These are phyloP conservation scores for Rhizoctonia solani DNA, from an alignment of 1,284 basidiomycete species.

Conservation along the genomic window DNA sequence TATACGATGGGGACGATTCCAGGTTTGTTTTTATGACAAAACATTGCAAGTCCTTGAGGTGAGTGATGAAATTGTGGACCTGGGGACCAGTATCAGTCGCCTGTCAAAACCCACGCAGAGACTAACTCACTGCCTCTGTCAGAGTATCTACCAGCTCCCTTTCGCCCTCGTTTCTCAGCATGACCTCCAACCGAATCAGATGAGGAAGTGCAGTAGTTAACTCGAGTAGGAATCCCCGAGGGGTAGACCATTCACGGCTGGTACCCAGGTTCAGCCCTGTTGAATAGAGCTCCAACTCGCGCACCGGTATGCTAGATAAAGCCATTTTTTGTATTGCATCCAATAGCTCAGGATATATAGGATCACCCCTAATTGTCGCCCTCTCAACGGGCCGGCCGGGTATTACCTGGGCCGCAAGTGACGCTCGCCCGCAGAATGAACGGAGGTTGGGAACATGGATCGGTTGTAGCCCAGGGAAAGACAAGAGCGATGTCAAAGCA, in stretches of 20 bases:
- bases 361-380: conserved; percentile 13
- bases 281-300: conserved; percentile 17
- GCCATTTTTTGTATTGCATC: conserved; percentile 27
- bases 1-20: conserved; percentile 1
- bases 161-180: conserved; percentile 22
- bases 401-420: conserved; percentile 27
- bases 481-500: conserved; percentile 4
- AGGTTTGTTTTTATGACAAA: conserved; percentile 12
- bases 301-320: neutral
- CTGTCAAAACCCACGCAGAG: neutral
- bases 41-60: conserved; percentile 23
- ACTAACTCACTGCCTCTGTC: conserved; percentile 9
- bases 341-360: conserved; percentile 23
- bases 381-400: conserved; percentile 23
- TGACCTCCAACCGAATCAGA: neutral
- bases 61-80: conserved; percentile 2
- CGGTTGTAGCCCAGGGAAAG: conserved; percentile 8
- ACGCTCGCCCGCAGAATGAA: conserved; percentile 20
- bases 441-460: conserved; percentile 11
- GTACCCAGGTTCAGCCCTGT: conserved; percentile 23
- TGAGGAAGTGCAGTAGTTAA: conserved; percentile 20
- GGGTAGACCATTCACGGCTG: conserved; percentile 29
- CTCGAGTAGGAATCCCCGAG: conserved; percentile 20
- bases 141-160: conserved; percentile 6
- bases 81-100: neutral